Conservation (phyloP, 352 stramenopile species). For the Globisporangium recalcitrans region DNA sequence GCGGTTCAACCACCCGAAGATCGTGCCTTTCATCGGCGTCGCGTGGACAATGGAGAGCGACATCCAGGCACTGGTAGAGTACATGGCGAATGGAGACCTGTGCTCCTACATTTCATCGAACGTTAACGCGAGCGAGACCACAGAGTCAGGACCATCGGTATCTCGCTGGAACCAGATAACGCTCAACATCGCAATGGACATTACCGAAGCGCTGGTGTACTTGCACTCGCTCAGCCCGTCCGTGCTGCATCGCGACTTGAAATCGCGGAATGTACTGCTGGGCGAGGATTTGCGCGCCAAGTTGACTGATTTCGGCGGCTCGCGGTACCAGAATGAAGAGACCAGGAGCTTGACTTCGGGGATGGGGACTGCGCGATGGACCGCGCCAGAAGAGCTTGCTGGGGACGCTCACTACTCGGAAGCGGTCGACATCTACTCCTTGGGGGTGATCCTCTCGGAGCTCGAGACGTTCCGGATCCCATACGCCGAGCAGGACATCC, state of each 20-base stretch:
- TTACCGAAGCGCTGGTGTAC: slow-evolving; percentile 29
- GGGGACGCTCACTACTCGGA: slow-evolving; percentile 50
- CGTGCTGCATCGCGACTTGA: slow-evolving; percentile 19
- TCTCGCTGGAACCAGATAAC: slow-evolving; percentile 15
- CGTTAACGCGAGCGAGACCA: background rate
- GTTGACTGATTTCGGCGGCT: slow-evolving; percentile 46
- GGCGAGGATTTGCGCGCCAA: slow-evolving; percentile 28
- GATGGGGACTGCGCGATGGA: slow-evolving; percentile 58
- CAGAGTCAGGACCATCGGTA: background rate
- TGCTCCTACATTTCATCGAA: slow-evolving; percentile 26
- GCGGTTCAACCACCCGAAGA: slow-evolving; percentile 40
- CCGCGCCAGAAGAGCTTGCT: slow-evolving; percentile 53
- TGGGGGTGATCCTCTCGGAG: slow-evolving; percentile 54
- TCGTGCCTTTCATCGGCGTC: slow-evolving; percentile 46
- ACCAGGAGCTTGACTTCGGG: slow-evolving; percentile 33
- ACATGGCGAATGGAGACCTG: slow-evolving; percentile 50
- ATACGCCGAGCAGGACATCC: slow-evolving; percentile 32
- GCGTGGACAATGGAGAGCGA: slow-evolving; percentile 36
- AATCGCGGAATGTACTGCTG: slow-evolving; percentile 27
- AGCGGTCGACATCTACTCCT: slow-evolving; percentile 54
- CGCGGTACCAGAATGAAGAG: slow-evolving; percentile 25
- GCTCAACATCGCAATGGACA: slow-evolving; percentile 18
- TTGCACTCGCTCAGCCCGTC: slow-evolving; percentile 25
- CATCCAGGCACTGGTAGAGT: slow-evolving; percentile 45
- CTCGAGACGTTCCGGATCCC: slow-evolving; percentile 47